Base-by-base conservation (phyloP, 129 eudicot genomes). In the Cynara cardunculus region DNA sequence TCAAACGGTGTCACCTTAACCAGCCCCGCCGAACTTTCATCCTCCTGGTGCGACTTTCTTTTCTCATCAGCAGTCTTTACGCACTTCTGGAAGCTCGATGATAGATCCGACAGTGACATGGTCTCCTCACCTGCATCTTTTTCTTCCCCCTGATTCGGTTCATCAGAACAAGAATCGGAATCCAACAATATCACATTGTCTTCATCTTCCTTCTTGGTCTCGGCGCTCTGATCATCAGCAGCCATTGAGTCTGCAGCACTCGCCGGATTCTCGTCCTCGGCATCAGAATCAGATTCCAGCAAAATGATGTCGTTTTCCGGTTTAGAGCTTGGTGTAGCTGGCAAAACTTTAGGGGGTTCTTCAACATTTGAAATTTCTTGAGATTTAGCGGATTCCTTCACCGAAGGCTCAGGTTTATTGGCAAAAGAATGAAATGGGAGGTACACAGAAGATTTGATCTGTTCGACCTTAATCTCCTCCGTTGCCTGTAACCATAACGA, bases 51-150 rank as follows among this genome's bases (percentile, higher is more conserved):
- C 6, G 68, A 49, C 66, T 82, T 80, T 39, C 22, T 81, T 35
- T 30, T 53, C 80, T 88, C 78, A 46, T 87, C 79, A 25, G 76
- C 44, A 0, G 96, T 79, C 30, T 89, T 77, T 21, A 90, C 80
- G 80, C 93, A 88, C 84, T 92, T 89, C 82, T 87, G 86, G 82
- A 95, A 90, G 87, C 95, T 92, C 32, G 97, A 89, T 1, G 99
- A 92, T 18, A 95, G 89, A 88, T 92, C 97, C 2, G 94, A 85
- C 6, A 96, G 85, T 19, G 99, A 84, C 87, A 82, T 80, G 4
- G 80, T 83, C 73, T 81, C 97, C 34, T 89, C 97, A 18, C 81
- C 90, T n/a, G 21, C 81, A 7, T 80, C 86, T 14, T 85, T 88
- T 2, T 87, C 88, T 35, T 75, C 81, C 11, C 25, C 75, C 3